These are phyloP conservation scores for Hydnomerulius pinastri DNA, from an alignment of 768 basidiomycete species.

Conservation along the genomic window DNA sequence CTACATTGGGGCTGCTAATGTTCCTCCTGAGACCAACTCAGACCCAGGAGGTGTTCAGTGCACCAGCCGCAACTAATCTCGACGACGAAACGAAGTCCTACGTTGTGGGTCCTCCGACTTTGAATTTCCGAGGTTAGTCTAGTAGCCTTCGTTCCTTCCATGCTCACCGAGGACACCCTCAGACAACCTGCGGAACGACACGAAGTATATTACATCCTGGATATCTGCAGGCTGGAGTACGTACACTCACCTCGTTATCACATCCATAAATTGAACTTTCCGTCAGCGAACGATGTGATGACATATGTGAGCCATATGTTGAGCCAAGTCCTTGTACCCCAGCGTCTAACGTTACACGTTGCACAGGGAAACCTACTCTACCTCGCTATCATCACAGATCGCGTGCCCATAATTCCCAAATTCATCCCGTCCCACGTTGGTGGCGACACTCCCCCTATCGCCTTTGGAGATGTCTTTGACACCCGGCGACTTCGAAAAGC, in stretches of 20 bases:
- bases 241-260: constrained; percentile 23
- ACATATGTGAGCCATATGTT: constrained; percentile 49
- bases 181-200: constrained; percentile 66
- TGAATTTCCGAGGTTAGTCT: constrained; percentile 53
- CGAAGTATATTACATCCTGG: constrained; percentile 73
- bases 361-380: constrained; percentile 60
- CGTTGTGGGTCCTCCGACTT: constrained; percentile 52
- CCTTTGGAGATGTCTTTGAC: constrained; percentile 65
- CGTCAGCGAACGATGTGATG: constrained; percentile 74
- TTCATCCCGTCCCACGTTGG: constrained; percentile 63
- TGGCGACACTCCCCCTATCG: constrained; percentile 46
- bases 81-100: constrained; percentile 5
- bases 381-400: constrained; percentile 56
- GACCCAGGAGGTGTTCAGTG: neutral
- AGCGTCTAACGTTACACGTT: constrained; percentile 38
- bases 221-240: constrained; percentile 77
- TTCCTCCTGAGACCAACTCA: neutral
- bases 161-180: neutral
- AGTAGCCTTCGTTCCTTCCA: neutral
- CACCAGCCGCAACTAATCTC: neutral
- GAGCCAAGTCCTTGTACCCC: neutral
- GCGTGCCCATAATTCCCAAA: constrained; percentile 58
- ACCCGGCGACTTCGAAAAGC: constrained; percentile 48
- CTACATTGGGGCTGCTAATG: constrained; percentile 9
- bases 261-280: neutral